phyloP scores from a whole-genome alignment of 768 basidiomycete species.

The Saitozyma podzolica region DNA sequence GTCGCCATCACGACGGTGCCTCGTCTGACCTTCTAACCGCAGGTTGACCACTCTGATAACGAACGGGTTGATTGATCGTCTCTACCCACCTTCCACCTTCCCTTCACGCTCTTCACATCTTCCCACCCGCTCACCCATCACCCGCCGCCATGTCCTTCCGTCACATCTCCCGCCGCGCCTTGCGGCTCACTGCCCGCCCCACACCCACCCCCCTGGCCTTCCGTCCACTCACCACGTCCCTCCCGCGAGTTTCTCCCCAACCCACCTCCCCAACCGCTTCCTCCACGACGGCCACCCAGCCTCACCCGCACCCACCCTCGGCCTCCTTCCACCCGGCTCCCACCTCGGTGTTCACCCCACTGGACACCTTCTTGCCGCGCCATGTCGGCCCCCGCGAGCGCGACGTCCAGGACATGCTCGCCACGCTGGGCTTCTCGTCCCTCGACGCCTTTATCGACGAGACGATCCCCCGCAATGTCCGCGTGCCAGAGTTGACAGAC shows the following conservation, averaged over 20 bases:
- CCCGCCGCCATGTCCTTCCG: slow-evolving; percentile 9
- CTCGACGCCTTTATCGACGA: slow-evolving; percentile 85
- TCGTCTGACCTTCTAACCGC: too few species aligned
- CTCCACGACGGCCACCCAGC: slow-evolving; percentile 48
- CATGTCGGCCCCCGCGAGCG: slow-evolving; percentile 87
- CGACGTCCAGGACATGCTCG: slow-evolving; percentile 82
- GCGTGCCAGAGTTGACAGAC: slow-evolving; percentile 60
- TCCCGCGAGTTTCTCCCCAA: slow-evolving; percentile 16
- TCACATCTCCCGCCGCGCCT: slow-evolving; percentile 13
- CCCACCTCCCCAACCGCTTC: slow-evolving; percentile 19
- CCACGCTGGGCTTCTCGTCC: slow-evolving; percentile 74
- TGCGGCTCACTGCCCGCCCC: slow-evolving; percentile 8
- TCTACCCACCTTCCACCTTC: not conserved
- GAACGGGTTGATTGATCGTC: not conserved
- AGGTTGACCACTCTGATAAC: not conserved
- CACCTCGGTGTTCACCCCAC: slow-evolving; percentile 68
- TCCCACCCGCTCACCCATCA: not conserved
- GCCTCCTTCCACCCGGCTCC: slow-evolving; percentile 36
- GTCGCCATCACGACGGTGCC: too few species aligned
- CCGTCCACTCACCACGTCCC: slow-evolving; percentile 20
- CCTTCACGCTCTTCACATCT: not conserved
- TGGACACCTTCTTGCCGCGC: slow-evolving; percentile 85
- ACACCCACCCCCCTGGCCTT: not conserved
- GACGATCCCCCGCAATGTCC: slow-evolving; percentile 77
- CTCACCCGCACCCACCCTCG: slow-evolving; percentile 32